Percentiles rank a stretch among this genome's conserved stretches.
Evolutionary conservation across 2,329 filamentous ascomycete species (phyloP).

Genomic region (Coniella lustricola): DNA sequence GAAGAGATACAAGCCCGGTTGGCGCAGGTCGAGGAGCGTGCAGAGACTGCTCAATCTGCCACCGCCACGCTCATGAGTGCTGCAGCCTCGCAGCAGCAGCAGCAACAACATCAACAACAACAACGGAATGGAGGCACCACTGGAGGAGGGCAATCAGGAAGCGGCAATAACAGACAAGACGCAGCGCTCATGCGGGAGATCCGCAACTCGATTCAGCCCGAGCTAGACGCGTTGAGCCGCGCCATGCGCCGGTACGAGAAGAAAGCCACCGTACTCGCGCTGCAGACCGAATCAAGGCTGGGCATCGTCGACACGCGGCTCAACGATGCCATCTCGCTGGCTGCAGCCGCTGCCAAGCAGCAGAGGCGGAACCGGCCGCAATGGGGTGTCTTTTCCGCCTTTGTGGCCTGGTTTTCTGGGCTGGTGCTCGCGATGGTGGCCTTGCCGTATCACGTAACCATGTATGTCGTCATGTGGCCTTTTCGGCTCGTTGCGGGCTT

Average conservation of each 20-base stretch:
- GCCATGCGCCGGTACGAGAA: slow-evolving; percentile 91
- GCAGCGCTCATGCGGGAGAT: slow-evolving; percentile 48
- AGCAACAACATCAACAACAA: slow-evolving; percentile 13
- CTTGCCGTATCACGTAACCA: slow-evolving; percentile 35
- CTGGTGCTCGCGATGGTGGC: slow-evolving; percentile 28
- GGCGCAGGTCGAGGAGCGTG: slow-evolving; percentile 59
- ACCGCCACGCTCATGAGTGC: slow-evolving; percentile 21
- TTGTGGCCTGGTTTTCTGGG: slow-evolving; percentile 33
- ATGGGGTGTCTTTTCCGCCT: slow-evolving; percentile 20
- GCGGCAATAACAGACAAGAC: slow-evolving; percentile 29
- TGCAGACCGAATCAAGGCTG: slow-evolving; percentile 71
- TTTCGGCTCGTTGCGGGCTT: slow-evolving; percentile 32
- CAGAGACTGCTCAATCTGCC: slow-evolving; percentile 30
- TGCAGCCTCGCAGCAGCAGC: slow-evolving; percentile 19
- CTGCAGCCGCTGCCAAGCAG: slow-evolving; percentile 61
- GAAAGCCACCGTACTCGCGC: slow-evolving; percentile 65
- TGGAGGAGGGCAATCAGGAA: slow-evolving; percentile 16
- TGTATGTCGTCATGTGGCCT: slow-evolving; percentile 36
- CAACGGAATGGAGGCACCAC: slow-evolving; percentile 25
- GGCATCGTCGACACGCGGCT: slow-evolving; percentile 63
- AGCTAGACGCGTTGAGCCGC: slow-evolving; percentile 81
- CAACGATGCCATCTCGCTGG: slow-evolving; percentile 73
- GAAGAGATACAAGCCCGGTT: slow-evolving; percentile 58
- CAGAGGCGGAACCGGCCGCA: slow-evolving; percentile 24
- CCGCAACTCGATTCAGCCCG: slow-evolving; percentile 62